Evolutionary conservation across 805 yeast genomes (phyloP).

Genomic region (Ogataea glucozyma): DNA sequence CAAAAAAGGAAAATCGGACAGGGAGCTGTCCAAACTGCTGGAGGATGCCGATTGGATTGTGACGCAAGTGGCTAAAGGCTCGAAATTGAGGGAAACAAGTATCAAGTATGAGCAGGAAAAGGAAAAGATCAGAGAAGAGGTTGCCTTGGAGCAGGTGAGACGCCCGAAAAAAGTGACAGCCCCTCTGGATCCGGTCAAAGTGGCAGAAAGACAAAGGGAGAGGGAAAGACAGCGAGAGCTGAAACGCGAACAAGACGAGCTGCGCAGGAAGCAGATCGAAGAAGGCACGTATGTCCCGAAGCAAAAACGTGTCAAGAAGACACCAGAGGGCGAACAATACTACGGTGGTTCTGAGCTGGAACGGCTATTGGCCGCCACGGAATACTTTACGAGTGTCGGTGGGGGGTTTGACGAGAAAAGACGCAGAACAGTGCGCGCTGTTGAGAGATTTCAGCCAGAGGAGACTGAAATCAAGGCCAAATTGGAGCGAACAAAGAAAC

Average conservation of each 20-base stretch:
- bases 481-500: too few relatives aligned
- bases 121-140: slow-evolving; percentile 7
- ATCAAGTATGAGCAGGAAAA: slow-evolving; percentile 16
- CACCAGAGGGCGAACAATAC: slow-evolving; percentile 10
- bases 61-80: slow-evolving; percentile 14
- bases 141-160: background rate
- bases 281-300: slow-evolving; percentile 13
- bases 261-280: slow-evolving; percentile 11
- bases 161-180: background rate
- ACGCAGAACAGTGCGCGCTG: slow-evolving; percentile 19
- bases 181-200: background rate
- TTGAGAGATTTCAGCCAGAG: slow-evolving; percentile 23
- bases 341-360: slow-evolving; percentile 25
- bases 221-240: slow-evolving; percentile 7
- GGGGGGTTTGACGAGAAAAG: slow-evolving; percentile 10
- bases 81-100: slow-evolving; percentile 15
- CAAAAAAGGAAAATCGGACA: slow-evolving; percentile 5
- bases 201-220: slow-evolving; percentile 5
- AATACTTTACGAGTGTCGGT: slow-evolving; percentile 28
- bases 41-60: slow-evolving; percentile 34
- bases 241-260: background rate
- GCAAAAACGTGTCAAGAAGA: slow-evolving; percentile 4
- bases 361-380: slow-evolving; percentile 28
- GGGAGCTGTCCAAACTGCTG: slow-evolving; percentile 21
- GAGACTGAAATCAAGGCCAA: background rate